These are phyloP conservation scores for Galeopsis tetrahit DNA, from an alignment of 257 asterid species.

Conservation along the genomic window DNA sequence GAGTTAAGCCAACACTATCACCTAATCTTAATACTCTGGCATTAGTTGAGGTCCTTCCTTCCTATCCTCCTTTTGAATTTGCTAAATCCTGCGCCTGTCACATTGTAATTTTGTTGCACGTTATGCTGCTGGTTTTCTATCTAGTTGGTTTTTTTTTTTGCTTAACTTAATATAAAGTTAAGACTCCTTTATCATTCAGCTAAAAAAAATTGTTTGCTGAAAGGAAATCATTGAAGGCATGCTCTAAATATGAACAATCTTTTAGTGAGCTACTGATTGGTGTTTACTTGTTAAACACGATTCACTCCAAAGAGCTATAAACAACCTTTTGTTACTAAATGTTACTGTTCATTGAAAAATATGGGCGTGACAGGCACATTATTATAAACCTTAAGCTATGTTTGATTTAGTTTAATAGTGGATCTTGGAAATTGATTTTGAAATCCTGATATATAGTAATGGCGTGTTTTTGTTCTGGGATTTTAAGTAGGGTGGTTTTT, in stretches of 20 bases:
- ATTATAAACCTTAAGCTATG: not conserved
- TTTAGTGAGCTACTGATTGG: not conserved
- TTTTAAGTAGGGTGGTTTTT: no score
- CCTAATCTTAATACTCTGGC: slow-evolving; percentile 96
- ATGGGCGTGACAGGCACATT: not conserved
- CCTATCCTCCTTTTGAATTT: slow-evolving; percentile 26
- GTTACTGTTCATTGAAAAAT: not conserved
- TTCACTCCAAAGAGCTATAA: not conserved
- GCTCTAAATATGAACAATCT: not conserved
- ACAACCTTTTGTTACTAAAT: not conserved
- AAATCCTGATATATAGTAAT: no score
- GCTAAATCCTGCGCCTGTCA: slow-evolving; percentile 5
- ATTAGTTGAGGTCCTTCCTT: slow-evolving; percentile 83
- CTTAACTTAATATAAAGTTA: not conserved
- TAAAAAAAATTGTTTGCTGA: not conserved
- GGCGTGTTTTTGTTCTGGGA: no score
- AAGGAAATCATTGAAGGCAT: not conserved
- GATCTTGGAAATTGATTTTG: no score
- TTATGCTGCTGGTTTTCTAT: slow-evolving; percentile 1
- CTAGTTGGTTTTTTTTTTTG: slow-evolving; percentile 19
- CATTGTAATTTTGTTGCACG: slow-evolving; percentile 1
- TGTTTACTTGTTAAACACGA: not conserved
- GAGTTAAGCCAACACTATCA: slow-evolving; percentile 96
- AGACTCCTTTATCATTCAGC: not conserved
- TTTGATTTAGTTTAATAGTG: no score